Evolutionary conservation across 2,329 filamentous ascomycete genomes (phyloP).

Genomic region (Fusarium paranaense): DNA sequence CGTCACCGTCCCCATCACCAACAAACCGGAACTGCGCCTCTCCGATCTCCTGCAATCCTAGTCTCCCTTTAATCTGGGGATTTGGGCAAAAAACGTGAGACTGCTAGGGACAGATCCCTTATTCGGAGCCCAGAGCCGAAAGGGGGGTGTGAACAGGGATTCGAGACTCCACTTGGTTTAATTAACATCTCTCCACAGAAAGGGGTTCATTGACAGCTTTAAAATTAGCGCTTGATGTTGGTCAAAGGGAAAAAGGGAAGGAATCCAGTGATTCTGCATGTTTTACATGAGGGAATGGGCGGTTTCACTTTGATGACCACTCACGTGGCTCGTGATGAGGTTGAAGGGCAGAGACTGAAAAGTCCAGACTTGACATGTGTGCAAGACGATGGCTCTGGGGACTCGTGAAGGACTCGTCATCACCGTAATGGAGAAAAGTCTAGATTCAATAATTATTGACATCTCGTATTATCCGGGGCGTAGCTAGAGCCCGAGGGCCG

Average conservation of each 20-base stretch:
- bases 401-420: not conserved
- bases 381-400: not conserved
- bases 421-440: not conserved
- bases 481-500: not conserved
- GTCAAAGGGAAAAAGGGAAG: not conserved
- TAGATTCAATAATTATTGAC: not conserved
- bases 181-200: slow-evolving; percentile 38
- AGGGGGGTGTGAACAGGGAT: slow-evolving; percentile 1
- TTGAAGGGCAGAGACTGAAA: not conserved
- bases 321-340: not conserved
- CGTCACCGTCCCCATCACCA: not conserved
- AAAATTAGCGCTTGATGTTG: not conserved
- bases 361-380: not conserved
- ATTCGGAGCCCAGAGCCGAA: slow-evolving; percentile 7
- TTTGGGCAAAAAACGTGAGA: slow-evolving; percentile 7
- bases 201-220: slow-evolving; percentile 15
- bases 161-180: slow-evolving; percentile 39
- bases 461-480: slow-evolving; percentile 1
- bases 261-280: not conserved
- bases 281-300: slow-evolving; percentile 33
- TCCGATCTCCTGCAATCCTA: slow-evolving; percentile 31
- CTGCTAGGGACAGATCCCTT: not conserved
- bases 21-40: slow-evolving; percentile 35
- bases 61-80: slow-evolving; percentile 23
- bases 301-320: slow-evolving; percentile 23